These are phyloP conservation scores for Dictyophora rubrovolvata DNA, from an alignment of 768 basidiomycete genomes.

Conservation along the genomic window DNA sequence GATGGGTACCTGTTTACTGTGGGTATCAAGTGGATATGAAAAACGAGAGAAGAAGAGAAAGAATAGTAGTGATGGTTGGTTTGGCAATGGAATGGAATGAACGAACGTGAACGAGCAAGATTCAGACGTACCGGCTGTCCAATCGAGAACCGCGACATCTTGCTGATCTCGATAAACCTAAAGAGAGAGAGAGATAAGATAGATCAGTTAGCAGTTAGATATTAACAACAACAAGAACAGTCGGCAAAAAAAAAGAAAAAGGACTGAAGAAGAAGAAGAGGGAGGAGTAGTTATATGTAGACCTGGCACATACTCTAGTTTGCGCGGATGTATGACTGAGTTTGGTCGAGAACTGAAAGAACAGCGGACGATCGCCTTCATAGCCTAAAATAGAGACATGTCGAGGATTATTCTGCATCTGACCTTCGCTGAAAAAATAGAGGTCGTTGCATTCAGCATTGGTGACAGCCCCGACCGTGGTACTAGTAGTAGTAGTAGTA, in stretches of 20 bases:
- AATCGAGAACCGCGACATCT: slow-evolving; percentile 45
- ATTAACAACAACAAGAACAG: too few relatives aligned
- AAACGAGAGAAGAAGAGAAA: too few relatives aligned
- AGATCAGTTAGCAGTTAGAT: background rate
- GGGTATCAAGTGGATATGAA: background rate
- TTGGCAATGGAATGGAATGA: too few relatives aligned
- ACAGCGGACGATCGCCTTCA: slow-evolving; percentile 2
- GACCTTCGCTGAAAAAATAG: slow-evolving; percentile 9
- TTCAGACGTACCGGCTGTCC: slow-evolving; percentile 18
- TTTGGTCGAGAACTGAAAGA: slow-evolving; percentile 6
- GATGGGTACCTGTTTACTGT: slow-evolving; percentile 14
- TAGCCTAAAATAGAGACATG: slow-evolving; percentile 8
- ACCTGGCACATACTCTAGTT: background rate
- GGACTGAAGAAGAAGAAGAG: too few relatives aligned
- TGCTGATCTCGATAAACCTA: slow-evolving; percentile 37
- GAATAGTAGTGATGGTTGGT: too few relatives aligned
- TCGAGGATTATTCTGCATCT: slow-evolving; percentile 8
- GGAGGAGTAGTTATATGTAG: background rate
- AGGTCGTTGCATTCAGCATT: slow-evolving; percentile 2
- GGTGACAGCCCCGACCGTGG: background rate
- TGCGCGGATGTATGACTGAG: slow-evolving; percentile 7
- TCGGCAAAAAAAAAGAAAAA: too few relatives aligned
- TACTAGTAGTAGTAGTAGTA: too few relatives aligned
- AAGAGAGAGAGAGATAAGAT: background rate
- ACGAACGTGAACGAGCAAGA: background rate